Evolutionary conservation across 1,284 basidiomycete species (phyloP), one percentile per base, ranked within the genome.

Genomic region (Cryptococcus sp.): DNA sequence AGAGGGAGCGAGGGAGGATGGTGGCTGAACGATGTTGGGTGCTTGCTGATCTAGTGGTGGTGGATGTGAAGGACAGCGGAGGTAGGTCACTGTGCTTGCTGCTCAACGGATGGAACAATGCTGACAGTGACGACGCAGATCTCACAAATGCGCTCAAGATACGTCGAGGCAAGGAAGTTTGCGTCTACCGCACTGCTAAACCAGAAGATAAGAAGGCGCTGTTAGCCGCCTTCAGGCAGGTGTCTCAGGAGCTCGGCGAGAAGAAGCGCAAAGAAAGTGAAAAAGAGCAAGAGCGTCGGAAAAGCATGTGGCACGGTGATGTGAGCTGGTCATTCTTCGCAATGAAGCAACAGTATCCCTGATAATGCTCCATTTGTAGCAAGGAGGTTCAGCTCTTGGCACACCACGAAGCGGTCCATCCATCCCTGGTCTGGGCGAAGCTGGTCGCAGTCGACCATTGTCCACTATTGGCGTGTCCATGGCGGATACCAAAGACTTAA

Each of bases 101-200:
- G 16, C 22, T 49, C 7, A 19, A 22, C 40, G 23, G 20, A 44
- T 17, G 29, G 16, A 37, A 20, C 25, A 22, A 50, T 47, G 47
- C 19, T 53, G 38, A 23, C 55, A 17, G 47, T 22, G 15, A 20
- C 29, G 6, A 13, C 16, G 5, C 61, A 93, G 94, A 86, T 52
- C 87, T 98, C 80, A 91, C 87, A 17, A 96, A 98, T 70, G 94
- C 96, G 1, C 89, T 99, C 83, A 98, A 98, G 81, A 87, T 99
- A 67, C 86, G 89, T 65, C 86, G 94, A 54, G 88, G 89, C 8
- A 95, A 95, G 76, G 95, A 98, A 79, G 91, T 89, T 2, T 88
- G 91, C 72, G 93, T 99, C 10, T 98, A 93, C 75, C 85, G 93
- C 38, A 91, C 91, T 1, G 89, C 94, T 59, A 83, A 84, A 6